A percentile compares a stretch with the other conserved stretches of the same genome.
phyloP scores from a whole-genome alignment of 306 rosid genomes.

The Dalbergia cochinchinensis region DNA sequence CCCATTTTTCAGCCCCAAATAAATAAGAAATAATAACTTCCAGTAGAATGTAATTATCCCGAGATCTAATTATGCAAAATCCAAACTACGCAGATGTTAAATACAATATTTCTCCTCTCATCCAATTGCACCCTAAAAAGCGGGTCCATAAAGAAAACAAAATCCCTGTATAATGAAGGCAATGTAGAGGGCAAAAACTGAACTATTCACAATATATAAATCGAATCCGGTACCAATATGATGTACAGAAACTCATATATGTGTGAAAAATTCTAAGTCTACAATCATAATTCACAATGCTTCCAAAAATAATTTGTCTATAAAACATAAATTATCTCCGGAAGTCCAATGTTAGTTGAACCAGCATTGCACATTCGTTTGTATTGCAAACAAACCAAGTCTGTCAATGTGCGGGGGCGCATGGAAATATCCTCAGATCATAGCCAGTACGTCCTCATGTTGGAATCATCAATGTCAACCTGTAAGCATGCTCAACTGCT shows the following conservation, averaged over 20 bases:
- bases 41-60: not conserved
- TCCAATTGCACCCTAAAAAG: not conserved
- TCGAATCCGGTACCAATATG: slow-evolving; percentile 32
- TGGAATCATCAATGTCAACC: slow-evolving; percentile 67
- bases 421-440: slow-evolving; percentile 43
- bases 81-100: not conserved
- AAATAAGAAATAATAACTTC: too few species aligned
- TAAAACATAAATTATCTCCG: slow-evolving; percentile 58
- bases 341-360: slow-evolving; percentile 56
- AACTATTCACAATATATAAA: slow-evolving; percentile 58
- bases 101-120: not conserved
- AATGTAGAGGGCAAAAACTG: slow-evolving; percentile 10
- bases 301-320: slow-evolving; percentile 54
- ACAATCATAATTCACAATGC: slow-evolving; percentile 47
- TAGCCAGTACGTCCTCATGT: slow-evolving; percentile 67
- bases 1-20: not conserved
- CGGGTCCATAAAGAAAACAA: not conserved
- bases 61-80: not conserved
- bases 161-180: not conserved
- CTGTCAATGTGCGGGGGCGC: not conserved
- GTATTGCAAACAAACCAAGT: not conserved
- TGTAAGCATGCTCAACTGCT: slow-evolving; percentile 35
- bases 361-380: slow-evolving; percentile 43
- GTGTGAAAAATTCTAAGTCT: slow-evolving; percentile 45
- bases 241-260: slow-evolving; percentile 43